phyloP scores from a whole-genome alignment of 805 yeast genomes.

The Kurtzmaniella fragi region DNA sequence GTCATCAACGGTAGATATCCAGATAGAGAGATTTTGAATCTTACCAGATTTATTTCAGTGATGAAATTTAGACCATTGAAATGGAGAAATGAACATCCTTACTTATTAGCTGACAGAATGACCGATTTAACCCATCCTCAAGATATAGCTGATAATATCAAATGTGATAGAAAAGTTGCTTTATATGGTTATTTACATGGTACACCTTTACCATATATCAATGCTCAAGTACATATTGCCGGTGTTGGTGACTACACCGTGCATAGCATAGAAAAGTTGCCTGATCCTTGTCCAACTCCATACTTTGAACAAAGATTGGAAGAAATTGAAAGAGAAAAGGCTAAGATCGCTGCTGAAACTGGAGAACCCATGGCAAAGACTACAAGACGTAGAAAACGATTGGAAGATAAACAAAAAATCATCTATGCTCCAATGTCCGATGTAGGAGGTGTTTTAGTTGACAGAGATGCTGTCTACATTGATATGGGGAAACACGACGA shows the following conservation, averaged over 20 bases:
- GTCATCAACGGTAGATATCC: slow-evolving; percentile 97
- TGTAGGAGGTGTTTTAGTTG: slow-evolving; percentile 97
- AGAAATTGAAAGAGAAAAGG: slow-evolving; percentile 71
- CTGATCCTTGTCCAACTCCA: slow-evolving; percentile 99
- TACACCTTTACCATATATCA: slow-evolving; percentile 64
- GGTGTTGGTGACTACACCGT: slow-evolving; percentile 91
- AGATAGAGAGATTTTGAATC: slow-evolving; percentile 88
- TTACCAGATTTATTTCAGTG: slow-evolving; percentile 88
- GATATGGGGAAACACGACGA: slow-evolving; percentile 57
- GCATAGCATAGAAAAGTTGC: slow-evolving; percentile 75
- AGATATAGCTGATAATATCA: slow-evolving; percentile 67
- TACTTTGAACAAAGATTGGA: slow-evolving; percentile 80
- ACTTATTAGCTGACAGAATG: slow-evolving; percentile 82
- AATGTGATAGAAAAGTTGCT: slow-evolving; percentile 85
- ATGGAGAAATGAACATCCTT: slow-evolving; percentile 99
- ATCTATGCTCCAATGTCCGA: slow-evolving; percentile 99
- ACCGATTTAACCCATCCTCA: slow-evolving; percentile 95
- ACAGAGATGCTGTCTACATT: slow-evolving; percentile 95
- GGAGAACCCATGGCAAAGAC: slow-evolving; percentile 53
- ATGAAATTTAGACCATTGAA: slow-evolving; percentile 99
- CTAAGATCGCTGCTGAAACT: slow-evolving; percentile 57
- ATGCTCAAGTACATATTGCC: slow-evolving; percentile 84
- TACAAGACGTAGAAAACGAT: slow-evolving; percentile 71
- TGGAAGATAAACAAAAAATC: slow-evolving; percentile 89
- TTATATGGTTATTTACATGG: slow-evolving; percentile 95